Evolutionary conservation across 1,284 basidiomycete genomes (phyloP), one percentile per base, ranked within the genome.

Genomic region (Boletus holoroseus): DNA sequence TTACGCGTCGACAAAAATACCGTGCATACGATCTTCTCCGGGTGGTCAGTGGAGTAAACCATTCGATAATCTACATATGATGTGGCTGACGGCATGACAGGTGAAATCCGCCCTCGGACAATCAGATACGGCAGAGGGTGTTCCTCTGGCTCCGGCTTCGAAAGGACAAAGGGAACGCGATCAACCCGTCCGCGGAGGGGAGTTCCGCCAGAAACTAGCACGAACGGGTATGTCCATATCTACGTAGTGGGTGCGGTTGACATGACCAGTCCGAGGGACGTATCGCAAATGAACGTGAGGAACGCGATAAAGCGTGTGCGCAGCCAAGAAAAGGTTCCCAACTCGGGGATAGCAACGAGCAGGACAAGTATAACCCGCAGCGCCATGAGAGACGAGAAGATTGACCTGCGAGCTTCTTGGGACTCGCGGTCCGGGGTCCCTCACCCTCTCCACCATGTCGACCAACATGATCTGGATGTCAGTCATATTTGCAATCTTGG

Each of bases 141-240:
- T 54, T 58, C 60, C 50, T 45, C 42, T 16, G 2, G 8, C 50
- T 51, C 60, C 48, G 46, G 36, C 55, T 61, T 60, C 56, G 47
- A 49, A 61, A 47, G 44, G 49, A 26, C 37, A 6, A 20, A 53
- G 42, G 58, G 58, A 61, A 54, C 30, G 18, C 27, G 58, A 59
- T 59, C 60, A 62, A 47, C 18, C 58, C 58, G 60, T 62, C 58
- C 60, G 60, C 58, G 58, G 60, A 61, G 57, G 54, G 54, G 59
- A 44, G 47, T 40, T 49, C 58, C 62, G 54, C 49, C 32, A 39
- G 31, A 42, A 9, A 36, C 7, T 6, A 18, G 47, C 7, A 47
- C 34, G 46, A 43, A 32, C 4, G 36, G 40, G 37, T 7, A 40
- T 12, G 9, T 22, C 57, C 27, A 57, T 48, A 31, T 57, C 20